Base-by-base conservation (phyloP, 495 filamentous ascomycete species). In the Lentithecium fluviatile region DNA sequence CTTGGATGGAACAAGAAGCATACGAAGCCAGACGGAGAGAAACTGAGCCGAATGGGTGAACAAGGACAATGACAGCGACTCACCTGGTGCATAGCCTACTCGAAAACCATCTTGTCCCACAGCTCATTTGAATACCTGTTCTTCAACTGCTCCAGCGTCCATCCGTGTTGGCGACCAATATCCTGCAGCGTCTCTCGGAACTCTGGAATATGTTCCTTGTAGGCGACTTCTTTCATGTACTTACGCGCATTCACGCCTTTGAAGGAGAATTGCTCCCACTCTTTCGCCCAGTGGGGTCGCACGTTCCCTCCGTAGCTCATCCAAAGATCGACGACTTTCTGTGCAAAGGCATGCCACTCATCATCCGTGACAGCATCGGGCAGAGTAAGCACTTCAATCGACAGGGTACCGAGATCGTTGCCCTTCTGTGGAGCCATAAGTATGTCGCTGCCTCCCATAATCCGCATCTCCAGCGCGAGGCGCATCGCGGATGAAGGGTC, bases 241-340 rank as follows among this genome's bases (percentile, higher is more conserved):
- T 75, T 54, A 2, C 65, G 55, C 64, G 72, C 71, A 1, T 71
- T 61, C 62, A 60, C 69, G 17, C 64, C 70, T 43, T 56, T 50
- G 50, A 64, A 69, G 69, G 21, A 70, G 66, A 71, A 50, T 4
- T 17, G 29, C 42, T 69, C 52, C 80, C 80, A 82, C 56, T 82
- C 78, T 67, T 83, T 83, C 0, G 80, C 80, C 80, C 79, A 81
- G 61, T 83, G 80, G 12, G 80, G 80, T 6, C 80, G 58, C 19
- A 76, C 72, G 40, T 78, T 75, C 15, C 71, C 74, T 10, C 62
- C 71, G 54, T 77, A 77, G n/a, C 61, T 63, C 69, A 74, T 73
- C 80, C 80, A 83, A 50, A 69, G 65, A 53, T 80, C 77, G 3
- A 73, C 52, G 13, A 82, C 74, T 21, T 71, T 69, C 64, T 82